phyloP scores from a whole-genome alignment of 345 rosid genomes.

The Raphanus sativus region DNA sequence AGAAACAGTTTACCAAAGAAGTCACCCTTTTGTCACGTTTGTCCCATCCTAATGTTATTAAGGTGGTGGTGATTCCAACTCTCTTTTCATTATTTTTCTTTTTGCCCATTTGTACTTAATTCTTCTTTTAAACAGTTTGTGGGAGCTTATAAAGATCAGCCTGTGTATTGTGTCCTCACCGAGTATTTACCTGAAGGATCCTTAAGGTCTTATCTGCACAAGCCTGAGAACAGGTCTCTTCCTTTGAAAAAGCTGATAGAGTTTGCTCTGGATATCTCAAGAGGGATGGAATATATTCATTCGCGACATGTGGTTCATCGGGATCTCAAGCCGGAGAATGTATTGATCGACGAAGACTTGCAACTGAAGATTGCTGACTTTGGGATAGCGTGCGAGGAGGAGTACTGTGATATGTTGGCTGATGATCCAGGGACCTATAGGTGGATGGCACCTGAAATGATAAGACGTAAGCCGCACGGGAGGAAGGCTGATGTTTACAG shows the following conservation, averaged over 20 bases:
- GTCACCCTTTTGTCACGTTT: constrained; percentile 78
- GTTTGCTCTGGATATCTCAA: constrained; percentile 77
- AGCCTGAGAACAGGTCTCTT: constrained; percentile 75
- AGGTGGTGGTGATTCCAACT: constrained; percentile 45
- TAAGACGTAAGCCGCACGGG: constrained; percentile 79
- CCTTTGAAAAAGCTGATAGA: constrained; percentile 62
- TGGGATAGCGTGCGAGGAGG: constrained; percentile 96
- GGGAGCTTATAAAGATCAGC: constrained; percentile 74
- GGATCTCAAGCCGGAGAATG: constrained; percentile 97
- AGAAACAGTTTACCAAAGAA: constrained; percentile 85
- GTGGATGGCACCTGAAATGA: constrained; percentile 99
- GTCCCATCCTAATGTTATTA: constrained; percentile 75
- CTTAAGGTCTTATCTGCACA: constrained; percentile 90
- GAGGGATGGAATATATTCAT: constrained; percentile 92
- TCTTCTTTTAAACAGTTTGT: constrained; percentile 57
- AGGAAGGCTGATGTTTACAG: constrained; percentile 90
- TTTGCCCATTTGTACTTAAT: background rate
- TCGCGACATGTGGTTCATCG: constrained; percentile 86
- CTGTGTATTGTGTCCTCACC: constrained; percentile 66
- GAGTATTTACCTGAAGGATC: constrained; percentile 78
- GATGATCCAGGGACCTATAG: constrained; percentile 99
- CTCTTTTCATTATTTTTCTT: background rate
- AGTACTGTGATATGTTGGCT: constrained; percentile 69
- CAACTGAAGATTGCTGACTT: constrained; percentile 89
- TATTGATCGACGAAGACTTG: constrained; percentile 72